A percentile compares a stretch with the other conserved stretches of the same genome.
Conservation (phyloP, 768 basidiomycete genomes). For the Amanita phalloides region DNA sequence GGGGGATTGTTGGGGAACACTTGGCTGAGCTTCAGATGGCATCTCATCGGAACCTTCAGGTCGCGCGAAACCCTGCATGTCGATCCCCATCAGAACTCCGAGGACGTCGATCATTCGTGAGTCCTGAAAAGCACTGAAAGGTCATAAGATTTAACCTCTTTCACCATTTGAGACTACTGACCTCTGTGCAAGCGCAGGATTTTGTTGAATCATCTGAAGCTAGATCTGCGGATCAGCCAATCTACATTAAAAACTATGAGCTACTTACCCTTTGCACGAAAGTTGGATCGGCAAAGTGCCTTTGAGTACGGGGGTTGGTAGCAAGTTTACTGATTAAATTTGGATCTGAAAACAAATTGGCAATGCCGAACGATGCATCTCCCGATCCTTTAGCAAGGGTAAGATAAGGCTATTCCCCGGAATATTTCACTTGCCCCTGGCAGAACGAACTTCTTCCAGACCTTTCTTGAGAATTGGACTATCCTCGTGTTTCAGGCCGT, state of each 20-base stretch:
- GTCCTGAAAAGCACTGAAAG: constrained; percentile 51
- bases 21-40: constrained; percentile 41
- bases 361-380: constrained; percentile 49
- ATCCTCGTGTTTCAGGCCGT: constrained; percentile 74
- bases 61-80: constrained; percentile 78
- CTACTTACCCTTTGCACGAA: constrained; percentile 60
- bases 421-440: constrained; percentile 51
- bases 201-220: constrained; percentile 58
- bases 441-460: constrained; percentile 78
- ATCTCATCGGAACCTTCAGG: constrained; percentile 78
- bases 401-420: background rate
- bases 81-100: constrained; percentile 88
- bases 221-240: constrained; percentile 16
- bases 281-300: constrained; percentile 71
- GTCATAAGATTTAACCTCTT: background rate
- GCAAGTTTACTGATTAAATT: constrained; percentile 77
- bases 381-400: constrained; percentile 9
- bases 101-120: constrained; percentile 91
- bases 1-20: constrained; percentile 27
- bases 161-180: constrained; percentile 18
- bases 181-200: constrained; percentile 54
- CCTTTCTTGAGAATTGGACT: constrained; percentile 79
- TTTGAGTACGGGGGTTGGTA: constrained; percentile 74
- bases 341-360: constrained; percentile 76
- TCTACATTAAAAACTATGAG: constrained; percentile 3